phyloP scores from a whole-genome alignment of 768 basidiomycete genomes.

The Naematelia encephala region DNA sequence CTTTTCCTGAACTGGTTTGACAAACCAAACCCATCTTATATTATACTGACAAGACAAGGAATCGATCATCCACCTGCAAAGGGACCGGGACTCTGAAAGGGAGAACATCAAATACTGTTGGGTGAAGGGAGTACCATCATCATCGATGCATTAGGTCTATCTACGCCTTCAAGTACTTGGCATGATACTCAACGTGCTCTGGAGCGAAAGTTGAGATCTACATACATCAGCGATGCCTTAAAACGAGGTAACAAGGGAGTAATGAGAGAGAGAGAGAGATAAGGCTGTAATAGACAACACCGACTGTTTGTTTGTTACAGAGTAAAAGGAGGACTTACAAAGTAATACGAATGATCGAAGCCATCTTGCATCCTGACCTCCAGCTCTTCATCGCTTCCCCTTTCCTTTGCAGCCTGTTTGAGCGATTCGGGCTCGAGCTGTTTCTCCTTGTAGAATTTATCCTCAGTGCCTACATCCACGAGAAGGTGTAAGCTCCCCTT shows the following conservation, averaged over 20 bases:
- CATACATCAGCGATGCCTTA: background rate
- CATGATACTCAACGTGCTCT: slow-evolving; percentile 89
- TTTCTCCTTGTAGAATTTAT: slow-evolving; percentile 77
- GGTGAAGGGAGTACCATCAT: too few species aligned
- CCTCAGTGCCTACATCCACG: slow-evolving; percentile 68
- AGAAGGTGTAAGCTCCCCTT: slow-evolving; percentile 65
- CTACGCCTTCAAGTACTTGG: slow-evolving; percentile 75
- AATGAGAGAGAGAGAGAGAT: background rate
- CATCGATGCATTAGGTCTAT: background rate
- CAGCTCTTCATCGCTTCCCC: slow-evolving; percentile 72
- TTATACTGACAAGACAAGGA: too few species aligned
- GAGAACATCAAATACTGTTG: too few species aligned
- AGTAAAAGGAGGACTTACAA: slow-evolving; percentile 59
- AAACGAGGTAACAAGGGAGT: background rate
- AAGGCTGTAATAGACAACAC: too few species aligned
- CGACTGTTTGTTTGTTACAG: too few species aligned
- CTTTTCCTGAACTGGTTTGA: too few species aligned
- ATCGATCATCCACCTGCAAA: too few species aligned
- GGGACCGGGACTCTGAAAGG: too few species aligned
- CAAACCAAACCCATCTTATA: too few species aligned
- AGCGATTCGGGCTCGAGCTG: slow-evolving; percentile 92
- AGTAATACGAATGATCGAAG: slow-evolving; percentile 77
- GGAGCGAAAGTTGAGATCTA: slow-evolving; percentile 85
- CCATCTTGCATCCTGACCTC: slow-evolving; percentile 73
- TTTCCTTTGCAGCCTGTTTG: slow-evolving; percentile 67